Conservation (phyloP, 768 basidiomycete genomes). For the Rhodotorula kratochvilovae region DNA sequence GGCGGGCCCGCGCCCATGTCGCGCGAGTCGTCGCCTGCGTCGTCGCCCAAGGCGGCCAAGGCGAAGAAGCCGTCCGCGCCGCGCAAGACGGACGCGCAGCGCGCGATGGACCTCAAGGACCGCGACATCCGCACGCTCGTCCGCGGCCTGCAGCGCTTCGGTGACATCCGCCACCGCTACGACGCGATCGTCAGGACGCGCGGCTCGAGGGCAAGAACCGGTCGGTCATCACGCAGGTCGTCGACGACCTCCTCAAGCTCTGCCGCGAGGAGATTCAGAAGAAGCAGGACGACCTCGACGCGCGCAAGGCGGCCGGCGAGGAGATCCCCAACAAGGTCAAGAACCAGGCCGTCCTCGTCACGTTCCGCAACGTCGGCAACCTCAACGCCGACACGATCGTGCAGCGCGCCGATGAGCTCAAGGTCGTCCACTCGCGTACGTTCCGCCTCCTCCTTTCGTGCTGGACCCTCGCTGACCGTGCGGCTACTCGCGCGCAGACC, state of each 20-base stretch:
- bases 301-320: conserved; percentile 73
- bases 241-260: conserved; percentile 85
- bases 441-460: not conserved
- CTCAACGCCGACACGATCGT: conserved; percentile 98
- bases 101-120: conserved; percentile 94
- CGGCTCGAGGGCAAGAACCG: conserved; percentile 92
- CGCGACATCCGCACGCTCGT: conserved; percentile 93
- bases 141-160: conserved; percentile 93
- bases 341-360: conserved; percentile 92
- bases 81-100: conserved; percentile 86
- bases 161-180: conserved; percentile 90
- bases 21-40: conserved; percentile 60
- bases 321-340: conserved; percentile 87
- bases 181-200: conserved; percentile 83
- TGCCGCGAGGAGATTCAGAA: conserved; percentile 72
- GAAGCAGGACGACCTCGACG: conserved; percentile 73
- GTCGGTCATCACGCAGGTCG: conserved; percentile 79
- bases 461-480: not conserved
- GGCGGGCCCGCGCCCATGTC: conserved; percentile 68
- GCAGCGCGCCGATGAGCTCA: conserved; percentile 79
- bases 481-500: not conserved
- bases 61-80: conserved; percentile 52
- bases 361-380: conserved; percentile 79
- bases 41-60: conserved; percentile 58
- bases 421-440: conserved; percentile 67